Conservation (phyloP, 352 stramenopile species). For the Elongisporangium anandrum region DNA sequence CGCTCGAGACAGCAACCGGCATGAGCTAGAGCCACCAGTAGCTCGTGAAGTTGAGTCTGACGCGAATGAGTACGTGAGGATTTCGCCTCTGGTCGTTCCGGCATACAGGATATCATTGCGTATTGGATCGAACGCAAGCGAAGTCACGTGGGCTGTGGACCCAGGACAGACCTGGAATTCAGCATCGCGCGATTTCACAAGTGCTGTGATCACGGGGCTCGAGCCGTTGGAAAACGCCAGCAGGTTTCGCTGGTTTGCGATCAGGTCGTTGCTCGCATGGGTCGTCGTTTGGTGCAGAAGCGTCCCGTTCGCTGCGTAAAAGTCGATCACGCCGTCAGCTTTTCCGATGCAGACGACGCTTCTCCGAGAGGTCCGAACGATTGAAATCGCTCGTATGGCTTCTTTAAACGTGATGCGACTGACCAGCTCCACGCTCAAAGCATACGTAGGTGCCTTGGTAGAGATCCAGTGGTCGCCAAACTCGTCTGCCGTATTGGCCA, state of each 20-base stretch:
- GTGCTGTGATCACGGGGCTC: conserved; percentile 19
- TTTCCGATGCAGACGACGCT: background rate
- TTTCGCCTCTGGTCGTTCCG: conserved; percentile 35
- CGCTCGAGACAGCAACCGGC: conserved; percentile 12
- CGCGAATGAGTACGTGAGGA: conserved; percentile 31
- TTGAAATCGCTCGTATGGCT: background rate
- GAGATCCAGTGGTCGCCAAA: background rate
- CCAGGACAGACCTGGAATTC: conserved; percentile 34
- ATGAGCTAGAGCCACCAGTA: conserved; percentile 2
- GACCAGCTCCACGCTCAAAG: background rate
- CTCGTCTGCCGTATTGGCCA: conserved; percentile 4
- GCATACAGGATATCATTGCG: conserved; percentile 40
- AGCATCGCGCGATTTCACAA: conserved; percentile 19
- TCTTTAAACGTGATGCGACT: background rate
- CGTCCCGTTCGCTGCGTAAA: conserved; percentile 45
- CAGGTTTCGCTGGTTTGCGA: conserved; percentile 34
- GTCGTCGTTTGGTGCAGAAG: conserved; percentile 24
- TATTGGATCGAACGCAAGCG: conserved; percentile 39
- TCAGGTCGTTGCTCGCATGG: background rate
- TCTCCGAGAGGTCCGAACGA: background rate
- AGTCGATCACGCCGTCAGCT: conserved; percentile 11
- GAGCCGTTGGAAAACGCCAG: conserved; percentile 38
- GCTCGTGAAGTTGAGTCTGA: background rate
- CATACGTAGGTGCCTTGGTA: background rate
- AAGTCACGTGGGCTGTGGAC: conserved; percentile 25